Conservation (phyloP, 345 rosid species). For the Rhodamnia argentea region DNA sequence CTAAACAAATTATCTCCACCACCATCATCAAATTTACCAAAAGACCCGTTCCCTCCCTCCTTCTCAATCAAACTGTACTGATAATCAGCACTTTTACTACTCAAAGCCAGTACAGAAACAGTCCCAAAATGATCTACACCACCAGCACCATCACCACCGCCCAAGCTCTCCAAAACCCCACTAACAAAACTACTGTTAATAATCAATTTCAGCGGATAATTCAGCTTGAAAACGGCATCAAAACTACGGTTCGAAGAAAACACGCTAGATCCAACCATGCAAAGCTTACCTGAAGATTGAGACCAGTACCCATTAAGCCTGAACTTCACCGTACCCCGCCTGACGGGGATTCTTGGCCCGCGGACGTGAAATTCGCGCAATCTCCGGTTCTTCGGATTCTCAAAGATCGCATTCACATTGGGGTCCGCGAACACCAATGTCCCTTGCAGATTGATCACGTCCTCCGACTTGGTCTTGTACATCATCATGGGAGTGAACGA, state of each 20-base stretch:
- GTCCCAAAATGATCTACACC: constrained; percentile 23
- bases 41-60: constrained; percentile 18
- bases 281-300: constrained; percentile 53
- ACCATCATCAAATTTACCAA: constrained; percentile 7
- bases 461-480: constrained; percentile 9
- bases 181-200: constrained; percentile 47
- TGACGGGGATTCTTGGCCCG: constrained; percentile 37
- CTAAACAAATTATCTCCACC: constrained; percentile 24
- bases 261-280: constrained; percentile 76
- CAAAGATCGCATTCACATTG: not conserved
- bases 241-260: constrained; percentile 14
- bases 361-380: constrained; percentile 32
- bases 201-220: constrained; percentile 31
- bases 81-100: constrained; percentile 32
- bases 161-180: constrained; percentile 50
- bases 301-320: constrained; percentile 64
- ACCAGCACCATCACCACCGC: constrained; percentile 1
- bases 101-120: constrained; percentile 49
- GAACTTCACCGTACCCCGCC: constrained; percentile 19
- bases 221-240: constrained; percentile 50
- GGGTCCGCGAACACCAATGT: constrained; percentile 21
- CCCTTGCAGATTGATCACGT: constrained; percentile 24
- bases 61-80: constrained; percentile 35
- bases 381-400: constrained; percentile 7
- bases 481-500: not conserved